Evolutionary conservation across 805 yeast genomes (phyloP).

Genomic region (Candida lessepsii): DNA sequence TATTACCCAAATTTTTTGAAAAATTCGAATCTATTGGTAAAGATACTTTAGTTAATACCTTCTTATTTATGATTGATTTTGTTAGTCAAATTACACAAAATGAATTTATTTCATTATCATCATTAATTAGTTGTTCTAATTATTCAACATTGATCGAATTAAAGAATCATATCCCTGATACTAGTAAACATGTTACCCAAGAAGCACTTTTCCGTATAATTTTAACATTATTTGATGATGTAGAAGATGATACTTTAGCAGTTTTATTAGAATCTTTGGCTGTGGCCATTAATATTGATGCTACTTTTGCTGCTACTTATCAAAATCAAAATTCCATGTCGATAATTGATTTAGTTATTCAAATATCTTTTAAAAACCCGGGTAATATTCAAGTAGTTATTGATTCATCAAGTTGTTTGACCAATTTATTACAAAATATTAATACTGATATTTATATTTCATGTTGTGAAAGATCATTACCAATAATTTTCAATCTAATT

Average conservation of each 20-base stretch:
- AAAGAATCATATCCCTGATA: constrained; percentile 9
- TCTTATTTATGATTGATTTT: constrained; percentile 25
- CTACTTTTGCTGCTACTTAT: constrained; percentile 22
- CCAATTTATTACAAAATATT: constrained; percentile 52
- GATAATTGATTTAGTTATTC: constrained; percentile 58
- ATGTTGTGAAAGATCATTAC: constrained; percentile 53
- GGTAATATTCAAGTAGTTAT: constrained; percentile 67
- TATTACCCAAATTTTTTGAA: constrained; percentile 57
- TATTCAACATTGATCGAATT: constrained; percentile 36
- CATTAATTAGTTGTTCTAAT: constrained; percentile 53
- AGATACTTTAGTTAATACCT: constrained; percentile 29
- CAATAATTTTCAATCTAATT: constrained; percentile 42
- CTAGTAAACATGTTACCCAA: constrained; percentile 24
- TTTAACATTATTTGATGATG: constrained; percentile 48
- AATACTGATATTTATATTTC: constrained; percentile 42
- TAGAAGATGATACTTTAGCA: constrained; percentile 80
- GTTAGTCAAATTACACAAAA: constrained; percentile 17
- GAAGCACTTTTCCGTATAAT: constrained; percentile 39
- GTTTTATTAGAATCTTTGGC: constrained; percentile 69
- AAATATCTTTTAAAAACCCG: constrained; percentile 69
- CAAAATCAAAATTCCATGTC: constrained; percentile 16
- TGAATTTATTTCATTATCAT: constrained; percentile 25
- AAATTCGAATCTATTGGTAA: constrained; percentile 42
- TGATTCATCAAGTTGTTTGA: constrained; percentile 69
- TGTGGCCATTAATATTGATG: constrained; percentile 46